These are phyloP conservation scores for Soucietia sequanensis DNA, from an alignment of 805 yeast species.

Conservation along the genomic window DNA sequence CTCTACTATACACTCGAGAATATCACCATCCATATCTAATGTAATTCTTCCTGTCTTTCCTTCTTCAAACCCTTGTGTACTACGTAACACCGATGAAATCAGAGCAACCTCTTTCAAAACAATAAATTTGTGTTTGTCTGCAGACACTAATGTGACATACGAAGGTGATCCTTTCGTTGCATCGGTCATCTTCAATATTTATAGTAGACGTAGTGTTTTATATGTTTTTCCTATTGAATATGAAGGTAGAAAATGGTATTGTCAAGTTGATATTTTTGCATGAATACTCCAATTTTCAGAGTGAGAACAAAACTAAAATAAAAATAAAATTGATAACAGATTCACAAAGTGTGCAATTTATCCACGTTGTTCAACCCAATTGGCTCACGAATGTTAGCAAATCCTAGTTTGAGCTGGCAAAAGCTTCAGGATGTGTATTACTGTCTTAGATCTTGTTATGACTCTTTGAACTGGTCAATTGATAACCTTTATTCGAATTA, in stretches of 20 bases:
- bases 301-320: background rate
- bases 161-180: too few species aligned
- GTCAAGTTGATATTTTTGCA: too few species aligned
- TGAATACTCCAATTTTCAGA: too few species aligned
- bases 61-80: constrained; percentile 55
- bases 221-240: too few species aligned
- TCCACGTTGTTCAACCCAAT: background rate
- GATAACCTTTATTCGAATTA: constrained; percentile 37
- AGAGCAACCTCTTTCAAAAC: constrained; percentile 73
- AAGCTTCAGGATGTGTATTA: constrained; percentile 70
- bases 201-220: too few species aligned
- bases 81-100: constrained; percentile 60
- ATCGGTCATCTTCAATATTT: too few species aligned
- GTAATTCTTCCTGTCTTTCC: constrained; percentile 54
- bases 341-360: background rate
- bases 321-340: too few species aligned
- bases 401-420: constrained; percentile 70
- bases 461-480: constrained; percentile 48
- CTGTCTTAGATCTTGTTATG: constrained; percentile 56
- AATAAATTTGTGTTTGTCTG: constrained; percentile 64
- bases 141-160: constrained; percentile 67
- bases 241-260: too few species aligned
- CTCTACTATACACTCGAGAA: constrained; percentile 79
- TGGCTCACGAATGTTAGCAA: constrained; percentile 19
- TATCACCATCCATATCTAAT: constrained; percentile 65